A percentile compares a stretch with the other conserved stretches of the same genome.
phyloP scores from a whole-genome alignment of 2,329 filamentous ascomycete genomes.

The Botrytis sinoallii region DNA sequence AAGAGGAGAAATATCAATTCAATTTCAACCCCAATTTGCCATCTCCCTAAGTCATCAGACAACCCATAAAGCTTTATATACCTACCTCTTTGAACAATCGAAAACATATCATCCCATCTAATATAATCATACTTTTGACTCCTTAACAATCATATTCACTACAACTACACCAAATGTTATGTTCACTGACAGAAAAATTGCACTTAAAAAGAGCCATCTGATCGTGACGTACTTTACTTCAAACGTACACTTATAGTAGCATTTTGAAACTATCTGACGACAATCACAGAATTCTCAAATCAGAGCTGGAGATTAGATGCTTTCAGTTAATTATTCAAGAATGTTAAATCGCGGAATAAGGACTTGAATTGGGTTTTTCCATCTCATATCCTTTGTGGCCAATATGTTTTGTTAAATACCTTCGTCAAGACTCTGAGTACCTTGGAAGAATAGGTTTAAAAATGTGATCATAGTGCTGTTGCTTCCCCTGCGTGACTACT shows the following conservation, averaged over 20 bases:
- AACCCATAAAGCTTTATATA: neutral
- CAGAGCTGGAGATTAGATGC: neutral
- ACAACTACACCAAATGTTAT: neutral
- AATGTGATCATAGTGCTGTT: neutral
- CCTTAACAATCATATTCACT: neutral
- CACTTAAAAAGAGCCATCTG: neutral
- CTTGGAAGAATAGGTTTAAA: neutral
- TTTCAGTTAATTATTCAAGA: neutral
- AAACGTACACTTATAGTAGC: neutral
- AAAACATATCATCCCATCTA: neutral
- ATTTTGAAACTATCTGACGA: neutral
- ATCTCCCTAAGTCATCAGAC: neutral
- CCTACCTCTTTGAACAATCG: neutral
- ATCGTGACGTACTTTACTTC: neutral
- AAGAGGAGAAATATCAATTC: neutral
- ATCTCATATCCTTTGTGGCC: neutral
- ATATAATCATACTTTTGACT: neutral
- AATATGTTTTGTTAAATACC: neutral
- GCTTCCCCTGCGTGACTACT: neutral
- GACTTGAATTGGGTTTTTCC: neutral
- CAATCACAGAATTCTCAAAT: neutral
- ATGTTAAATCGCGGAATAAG: neutral
- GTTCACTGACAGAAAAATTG: neutral
- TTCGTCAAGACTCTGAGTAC: fast-evolving
- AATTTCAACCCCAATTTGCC: too few species aligned